These are phyloP conservation scores for Hyaloscypha finlandica DNA, from an alignment of 495 filamentous ascomycete genomes.

Conservation along the genomic window DNA sequence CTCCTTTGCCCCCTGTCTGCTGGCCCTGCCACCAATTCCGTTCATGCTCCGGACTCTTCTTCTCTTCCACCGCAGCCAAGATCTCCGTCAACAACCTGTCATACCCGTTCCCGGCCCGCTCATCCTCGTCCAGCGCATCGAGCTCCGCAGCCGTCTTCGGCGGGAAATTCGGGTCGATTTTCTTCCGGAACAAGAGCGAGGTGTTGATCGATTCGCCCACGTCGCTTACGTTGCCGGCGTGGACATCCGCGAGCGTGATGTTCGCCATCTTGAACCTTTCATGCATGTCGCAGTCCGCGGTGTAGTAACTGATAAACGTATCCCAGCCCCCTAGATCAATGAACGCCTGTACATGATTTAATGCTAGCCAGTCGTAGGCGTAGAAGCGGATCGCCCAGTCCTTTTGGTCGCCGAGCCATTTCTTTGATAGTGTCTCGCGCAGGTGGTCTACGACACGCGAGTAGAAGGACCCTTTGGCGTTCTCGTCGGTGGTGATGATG, in stretches of 20 bases:
- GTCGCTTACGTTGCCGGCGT: slow-evolving; percentile 52
- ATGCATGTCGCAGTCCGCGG: slow-evolving; percentile 61
- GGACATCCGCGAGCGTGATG: slow-evolving; percentile 30
- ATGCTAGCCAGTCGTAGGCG: slow-evolving; percentile 57
- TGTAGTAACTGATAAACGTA: slow-evolving; percentile 58
- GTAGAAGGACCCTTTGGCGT: slow-evolving; percentile 48
- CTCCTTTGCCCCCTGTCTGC: slow-evolving; percentile 59
- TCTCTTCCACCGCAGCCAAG: not conserved
- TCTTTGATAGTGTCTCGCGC: slow-evolving; percentile 14
- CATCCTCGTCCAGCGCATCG: not conserved
- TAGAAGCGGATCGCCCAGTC: slow-evolving; percentile 54
- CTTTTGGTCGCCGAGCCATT: not conserved
- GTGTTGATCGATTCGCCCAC: slow-evolving; percentile 46
- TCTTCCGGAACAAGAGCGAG: slow-evolving; percentile 45
- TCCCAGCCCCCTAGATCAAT: slow-evolving; percentile 58
- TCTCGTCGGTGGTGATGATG: slow-evolving; percentile 54
- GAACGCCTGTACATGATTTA: slow-evolving; percentile 54
- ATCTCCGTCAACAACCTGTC: slow-evolving; percentile 11
- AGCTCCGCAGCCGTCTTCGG: not conserved
- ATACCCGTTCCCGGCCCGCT: not conserved
- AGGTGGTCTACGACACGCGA: slow-evolving; percentile 47
- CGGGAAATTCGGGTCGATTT: slow-evolving; percentile 26
- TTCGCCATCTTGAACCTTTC: slow-evolving; percentile 50
- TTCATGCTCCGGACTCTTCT: slow-evolving; percentile 25
- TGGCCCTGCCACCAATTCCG: slow-evolving; percentile 60